Evolutionary conservation across 805 yeast genomes (phyloP).

Genomic region (Clavispora carvajalis): DNA sequence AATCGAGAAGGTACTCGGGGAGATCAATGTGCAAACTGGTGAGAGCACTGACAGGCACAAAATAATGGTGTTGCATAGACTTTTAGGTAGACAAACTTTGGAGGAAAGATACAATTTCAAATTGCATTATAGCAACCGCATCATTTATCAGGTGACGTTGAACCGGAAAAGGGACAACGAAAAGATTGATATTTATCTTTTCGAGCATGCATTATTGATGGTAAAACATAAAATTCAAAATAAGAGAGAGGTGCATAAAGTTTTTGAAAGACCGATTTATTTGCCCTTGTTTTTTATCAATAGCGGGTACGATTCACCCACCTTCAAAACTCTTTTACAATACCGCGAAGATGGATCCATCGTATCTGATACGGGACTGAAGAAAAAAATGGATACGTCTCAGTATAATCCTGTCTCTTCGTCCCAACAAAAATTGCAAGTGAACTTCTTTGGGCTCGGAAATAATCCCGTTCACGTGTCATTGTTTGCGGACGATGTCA

Average conservation of each 20-base stretch:
- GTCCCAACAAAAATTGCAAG: conserved; percentile 37
- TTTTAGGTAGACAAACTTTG: conserved; percentile 64
- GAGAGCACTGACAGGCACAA: conserved; percentile 90
- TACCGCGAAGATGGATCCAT: conserved; percentile 31
- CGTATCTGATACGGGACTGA: conserved; percentile 30
- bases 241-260: conserved; percentile 87
- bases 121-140: conserved; percentile 74
- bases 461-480: conserved; percentile 50
- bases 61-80: conserved; percentile 62
- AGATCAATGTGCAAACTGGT: conserved; percentile 86
- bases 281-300: conserved; percentile 69
- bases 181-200: conserved; percentile 77
- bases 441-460: conserved; percentile 51
- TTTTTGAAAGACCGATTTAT: conserved; percentile 84
- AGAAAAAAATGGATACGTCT: conserved; percentile 22
- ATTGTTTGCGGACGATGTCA: conserved; percentile 45
- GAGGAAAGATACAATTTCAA: conserved; percentile 84
- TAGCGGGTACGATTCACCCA: conserved; percentile 74
- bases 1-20: conserved; percentile 66
- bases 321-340: conserved; percentile 41
- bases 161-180: conserved; percentile 67
- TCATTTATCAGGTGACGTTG: conserved; percentile 72
- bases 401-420: conserved; percentile 22
- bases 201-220: conserved; percentile 83
- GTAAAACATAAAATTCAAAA: conserved; percentile 82